Evolutionary conservation across 2,329 filamentous ascomycete genomes (phyloP), one percentile per base, ranked within the genome.

Genomic region (Blumeriella jaapii): DNA sequence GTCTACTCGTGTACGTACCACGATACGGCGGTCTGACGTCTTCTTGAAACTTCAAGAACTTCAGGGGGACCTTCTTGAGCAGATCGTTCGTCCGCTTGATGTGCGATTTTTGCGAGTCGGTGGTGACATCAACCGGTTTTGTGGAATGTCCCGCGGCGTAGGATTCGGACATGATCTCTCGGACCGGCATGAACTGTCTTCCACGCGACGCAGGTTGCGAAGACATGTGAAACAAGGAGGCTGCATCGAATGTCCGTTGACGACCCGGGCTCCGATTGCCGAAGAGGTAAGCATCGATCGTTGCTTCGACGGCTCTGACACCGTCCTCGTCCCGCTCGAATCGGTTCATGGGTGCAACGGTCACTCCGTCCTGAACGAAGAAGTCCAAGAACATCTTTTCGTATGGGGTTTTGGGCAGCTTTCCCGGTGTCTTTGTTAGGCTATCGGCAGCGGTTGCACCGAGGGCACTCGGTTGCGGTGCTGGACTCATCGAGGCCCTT

Each of bases 341-440:
- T 2, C 62, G 64, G 31, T 65, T 61, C 1, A 49, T 47, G 0
- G 68, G 65, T 0, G 86, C 85, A 34, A 95, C 48, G n/a, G 61
- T 71, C 1, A 84, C 81, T 50, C 84, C 70, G 2, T 76, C 67
- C 39, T 84, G 80, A 29, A 91, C 53, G 43, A 81, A 87, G 56
- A 95, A 96, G 0, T 82, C 77, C 19, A 85, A 70, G 51, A 96
- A 96, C 22, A 68, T 63, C 46, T 74, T 76, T 12, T 81, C 63
- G 47, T 84, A 87, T 28, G 70, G 67, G 15, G 59, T 49, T 3
- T 51, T 33, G 5, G 23, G 49, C 41, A 6, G 44, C 35, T 44
- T 62, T 55, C 27, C 45, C 35, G 32, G 59, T 47, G 23, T 36
- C 11, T 36, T 17, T 12, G 28, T 25, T 0, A 42, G 26, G 15